Evolutionary conservation across 73 alveolate species (phyloP).

Genomic region (Breviolum minutum): DNA sequence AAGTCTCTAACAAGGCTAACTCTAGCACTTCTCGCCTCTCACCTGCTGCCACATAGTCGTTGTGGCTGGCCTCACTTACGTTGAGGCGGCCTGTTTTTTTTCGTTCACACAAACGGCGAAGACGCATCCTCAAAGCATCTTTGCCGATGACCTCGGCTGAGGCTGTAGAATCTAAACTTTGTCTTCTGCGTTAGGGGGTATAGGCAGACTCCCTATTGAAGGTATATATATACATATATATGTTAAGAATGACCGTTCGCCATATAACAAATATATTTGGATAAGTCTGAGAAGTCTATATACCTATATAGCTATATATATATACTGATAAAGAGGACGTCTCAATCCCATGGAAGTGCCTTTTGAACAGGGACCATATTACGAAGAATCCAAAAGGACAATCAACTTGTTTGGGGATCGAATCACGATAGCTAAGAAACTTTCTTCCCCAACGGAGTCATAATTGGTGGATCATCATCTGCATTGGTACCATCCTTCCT

Average conservation of each 20-base stretch:
- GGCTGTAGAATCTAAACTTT: background rate
- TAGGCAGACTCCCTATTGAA: background rate
- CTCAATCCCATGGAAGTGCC: no score
- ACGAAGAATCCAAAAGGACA: background rate
- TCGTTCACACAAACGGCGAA: background rate
- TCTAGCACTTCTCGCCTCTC: background rate
- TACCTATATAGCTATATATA: background rate
- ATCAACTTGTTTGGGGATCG: background rate
- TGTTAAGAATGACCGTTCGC: background rate
- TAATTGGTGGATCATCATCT: background rate
- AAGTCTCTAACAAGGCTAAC: background rate
- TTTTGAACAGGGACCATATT: no score
- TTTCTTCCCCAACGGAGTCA: background rate
- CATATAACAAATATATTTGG: no score
- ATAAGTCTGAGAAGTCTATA: no score
- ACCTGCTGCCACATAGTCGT: background rate
- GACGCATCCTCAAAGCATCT: background rate
- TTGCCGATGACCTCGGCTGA: background rate
- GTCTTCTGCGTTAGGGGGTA: background rate
- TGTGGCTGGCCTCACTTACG: background rate
- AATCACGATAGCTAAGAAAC: background rate
- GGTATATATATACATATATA: no score
- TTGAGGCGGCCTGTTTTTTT: background rate
- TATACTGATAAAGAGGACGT: no score
- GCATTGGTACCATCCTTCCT: no score